Evolutionary conservation across 805 yeast genomes (phyloP).

Genomic region (Saccharomycopsis synnaedendra): DNA sequence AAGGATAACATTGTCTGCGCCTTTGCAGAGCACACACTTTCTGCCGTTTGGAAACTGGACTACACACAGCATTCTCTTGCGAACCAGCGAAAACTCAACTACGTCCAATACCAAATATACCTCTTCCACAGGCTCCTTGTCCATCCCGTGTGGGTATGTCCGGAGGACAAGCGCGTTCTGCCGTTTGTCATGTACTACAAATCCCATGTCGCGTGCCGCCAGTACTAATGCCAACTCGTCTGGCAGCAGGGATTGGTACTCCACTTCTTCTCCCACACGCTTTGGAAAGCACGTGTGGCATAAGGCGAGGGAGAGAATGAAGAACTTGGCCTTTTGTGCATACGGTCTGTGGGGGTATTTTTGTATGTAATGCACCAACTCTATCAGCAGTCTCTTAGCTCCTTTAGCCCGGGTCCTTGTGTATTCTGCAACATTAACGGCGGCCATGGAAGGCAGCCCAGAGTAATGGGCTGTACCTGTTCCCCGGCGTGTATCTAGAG

Average conservation of each 20-base stretch:
- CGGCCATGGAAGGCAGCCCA: constrained; percentile 51
- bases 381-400: constrained; percentile 36
- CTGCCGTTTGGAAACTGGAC: constrained; percentile 67
- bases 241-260: constrained; percentile 91
- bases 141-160: constrained; percentile 77
- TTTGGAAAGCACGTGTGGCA: constrained; percentile 89
- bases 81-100: constrained; percentile 74
- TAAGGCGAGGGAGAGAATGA: constrained; percentile 68
- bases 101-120: constrained; percentile 65
- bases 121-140: constrained; percentile 49
- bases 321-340: constrained; percentile 65
- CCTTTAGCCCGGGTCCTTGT: not conserved
- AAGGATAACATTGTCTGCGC: constrained; percentile 86
- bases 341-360: constrained; percentile 57
- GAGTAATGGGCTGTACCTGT: constrained; percentile 29
- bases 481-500: constrained; percentile 16
- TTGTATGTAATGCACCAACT: constrained; percentile 61
- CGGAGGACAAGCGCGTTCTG: constrained; percentile 52
- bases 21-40: constrained; percentile 77
- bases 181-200: constrained; percentile 61
- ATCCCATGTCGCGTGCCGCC: constrained; percentile 95
- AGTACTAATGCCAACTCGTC: constrained; percentile 90
- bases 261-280: constrained; percentile 35
- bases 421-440: constrained; percentile 20
- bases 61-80: constrained; percentile 92